These are phyloP conservation scores for Aspergillus cavernicola DNA, from an alignment of 495 filamentous ascomycete species.

Conservation along the genomic window DNA sequence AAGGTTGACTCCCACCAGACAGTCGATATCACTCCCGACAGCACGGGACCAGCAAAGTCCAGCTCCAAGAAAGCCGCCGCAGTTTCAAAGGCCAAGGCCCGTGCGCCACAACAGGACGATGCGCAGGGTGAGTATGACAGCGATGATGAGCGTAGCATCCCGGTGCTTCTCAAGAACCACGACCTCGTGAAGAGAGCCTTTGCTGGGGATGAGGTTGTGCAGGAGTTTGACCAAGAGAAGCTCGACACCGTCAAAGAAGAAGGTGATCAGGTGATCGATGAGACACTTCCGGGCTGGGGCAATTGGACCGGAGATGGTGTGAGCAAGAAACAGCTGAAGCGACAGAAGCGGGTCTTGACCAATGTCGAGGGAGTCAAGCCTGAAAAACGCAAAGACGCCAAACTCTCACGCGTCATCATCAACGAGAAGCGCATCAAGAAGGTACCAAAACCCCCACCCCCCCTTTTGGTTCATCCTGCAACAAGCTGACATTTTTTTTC, in stretches of 20 bases:
- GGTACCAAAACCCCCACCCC: conserved; percentile 55
- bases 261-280: conserved; percentile 79
- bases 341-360: conserved; percentile 59
- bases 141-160: conserved; percentile 57
- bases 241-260: conserved; percentile 67
- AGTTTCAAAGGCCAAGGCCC: conserved; percentile 18
- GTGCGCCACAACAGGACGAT: conserved; percentile 16
- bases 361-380: conserved; percentile 73
- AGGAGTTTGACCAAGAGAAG: conserved; percentile 81
- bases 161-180: conserved; percentile 69
- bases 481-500: conserved; percentile 26
- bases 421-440: conserved; percentile 90
- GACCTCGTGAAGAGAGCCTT: conserved; percentile 82
- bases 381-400: conserved; percentile 75
- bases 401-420: conserved; percentile 80
- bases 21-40: conserved; percentile 38
- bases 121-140: conserved; percentile 35
- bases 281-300: conserved; percentile 90
- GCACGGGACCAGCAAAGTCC: conserved; percentile 22
- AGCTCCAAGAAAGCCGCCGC: conserved; percentile 18
- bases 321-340: conserved; percentile 58
- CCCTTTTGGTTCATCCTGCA: too few species aligned
- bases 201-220: conserved; percentile 83
- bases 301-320: conserved; percentile 82
- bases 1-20: conserved; percentile 31